Conservation (phyloP, 805 yeast genomes). For the Metschnikowia similis region DNA sequence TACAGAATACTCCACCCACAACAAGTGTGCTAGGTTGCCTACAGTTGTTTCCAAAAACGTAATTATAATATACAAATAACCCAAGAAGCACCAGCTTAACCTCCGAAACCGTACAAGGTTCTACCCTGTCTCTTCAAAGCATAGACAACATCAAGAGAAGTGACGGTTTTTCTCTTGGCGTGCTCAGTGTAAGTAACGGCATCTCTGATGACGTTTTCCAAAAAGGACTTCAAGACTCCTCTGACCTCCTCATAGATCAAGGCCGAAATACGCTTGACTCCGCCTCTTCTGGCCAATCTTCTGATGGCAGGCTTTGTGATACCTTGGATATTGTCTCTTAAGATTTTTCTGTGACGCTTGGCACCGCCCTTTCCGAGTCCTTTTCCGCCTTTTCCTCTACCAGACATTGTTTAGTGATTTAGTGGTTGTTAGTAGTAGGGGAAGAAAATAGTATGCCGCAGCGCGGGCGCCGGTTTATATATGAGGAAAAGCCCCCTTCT, state of each 20-base stretch:
- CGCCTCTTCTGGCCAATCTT: conserved; percentile 99
- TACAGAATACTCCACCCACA: no score
- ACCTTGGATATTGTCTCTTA: conserved; percentile 99
- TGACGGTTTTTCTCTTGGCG: conserved; percentile 99
- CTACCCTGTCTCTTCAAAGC: conserved; percentile 99
- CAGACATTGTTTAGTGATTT: conserved; percentile 64
- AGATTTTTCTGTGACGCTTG: conserved; percentile 99
- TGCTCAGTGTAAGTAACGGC: conserved; percentile 99
- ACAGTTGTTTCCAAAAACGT: neutral
- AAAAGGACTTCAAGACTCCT: conserved; percentile 91
- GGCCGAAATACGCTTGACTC: conserved; percentile 99
- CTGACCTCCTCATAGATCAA: conserved; percentile 98
- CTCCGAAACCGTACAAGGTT: conserved; percentile 99
- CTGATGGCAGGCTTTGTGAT: conserved; percentile 99
- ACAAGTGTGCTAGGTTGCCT: no score
- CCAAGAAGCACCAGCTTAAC: conserved; percentile 40
- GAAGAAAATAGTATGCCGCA: neutral
- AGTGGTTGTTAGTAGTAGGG: conserved; percentile 13
- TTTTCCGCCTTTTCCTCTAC: conserved; percentile 99
- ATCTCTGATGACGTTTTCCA: conserved; percentile 96
- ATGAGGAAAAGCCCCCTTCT: conserved; percentile 4
- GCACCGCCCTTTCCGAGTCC: conserved; percentile 99
- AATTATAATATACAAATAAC: conserved; percentile 7
- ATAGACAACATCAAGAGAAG: conserved; percentile 97
- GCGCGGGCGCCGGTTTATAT: conserved; percentile 16